Percentiles rank a stretch among this genome's conserved stretches.
Conservation (phyloP, 164 flowering plant genomes). For the Berberis vulgaris region DNA sequence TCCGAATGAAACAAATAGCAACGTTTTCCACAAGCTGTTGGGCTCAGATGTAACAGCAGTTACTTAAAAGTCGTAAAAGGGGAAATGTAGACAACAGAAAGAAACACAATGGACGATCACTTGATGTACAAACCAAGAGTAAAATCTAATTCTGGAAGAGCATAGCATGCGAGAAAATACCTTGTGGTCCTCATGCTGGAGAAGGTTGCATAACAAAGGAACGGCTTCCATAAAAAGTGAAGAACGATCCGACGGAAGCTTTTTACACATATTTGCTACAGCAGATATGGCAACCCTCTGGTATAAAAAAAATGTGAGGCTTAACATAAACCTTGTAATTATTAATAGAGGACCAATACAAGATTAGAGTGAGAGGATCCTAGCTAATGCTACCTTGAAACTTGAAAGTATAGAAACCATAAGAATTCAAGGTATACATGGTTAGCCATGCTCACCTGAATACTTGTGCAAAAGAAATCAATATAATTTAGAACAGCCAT, state of each 20-base stretch:
- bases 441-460: constrained; percentile 48
- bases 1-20: constrained; percentile 59
- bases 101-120: no score
- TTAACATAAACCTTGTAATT: no score
- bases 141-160: neutral
- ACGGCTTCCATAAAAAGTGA: constrained; percentile 68
- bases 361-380: no score
- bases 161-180: constrained; percentile 19
- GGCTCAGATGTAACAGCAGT: constrained; percentile 1
- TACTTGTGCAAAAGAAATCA: constrained; percentile 76
- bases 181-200: constrained; percentile 80
- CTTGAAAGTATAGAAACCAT: no score
- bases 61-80: neutral
- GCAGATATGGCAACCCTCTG: constrained; percentile 79
- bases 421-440: no score
- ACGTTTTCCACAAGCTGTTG: constrained; percentile 77
- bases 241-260: constrained; percentile 58
- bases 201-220: constrained; percentile 78
- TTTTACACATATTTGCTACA: constrained; percentile 77
- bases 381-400: no score
- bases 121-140: neutral
- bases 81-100: neutral
- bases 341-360: no score
- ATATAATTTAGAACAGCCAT: constrained; percentile 72
- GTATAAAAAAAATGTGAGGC: neutral